These are phyloP conservation scores for Solidago caesia DNA, from an alignment of 129 eudicot species.

Conservation along the genomic window DNA sequence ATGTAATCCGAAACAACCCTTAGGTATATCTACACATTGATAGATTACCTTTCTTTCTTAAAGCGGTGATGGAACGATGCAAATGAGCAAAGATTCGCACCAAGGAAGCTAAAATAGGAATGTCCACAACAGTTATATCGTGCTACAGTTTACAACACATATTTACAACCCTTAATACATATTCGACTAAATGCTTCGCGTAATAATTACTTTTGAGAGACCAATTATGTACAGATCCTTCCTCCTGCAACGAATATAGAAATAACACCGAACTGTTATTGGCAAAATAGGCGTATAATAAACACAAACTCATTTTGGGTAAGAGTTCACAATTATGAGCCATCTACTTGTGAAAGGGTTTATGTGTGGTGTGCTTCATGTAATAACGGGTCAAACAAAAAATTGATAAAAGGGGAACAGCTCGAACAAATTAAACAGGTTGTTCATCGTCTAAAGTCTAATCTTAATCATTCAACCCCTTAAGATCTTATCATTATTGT, in stretches of 20 bases:
- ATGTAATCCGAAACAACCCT: too few relatives aligned
- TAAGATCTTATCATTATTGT: too few relatives aligned
- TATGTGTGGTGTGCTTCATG: too few relatives aligned
- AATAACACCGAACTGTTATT: background rate
- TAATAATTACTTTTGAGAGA: constrained; percentile 20
- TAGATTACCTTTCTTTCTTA: too few relatives aligned
- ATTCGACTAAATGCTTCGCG: constrained; percentile 16
- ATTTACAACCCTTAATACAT: constrained; percentile 25
- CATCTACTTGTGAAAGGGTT: too few relatives aligned
- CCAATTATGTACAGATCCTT: constrained; percentile 32
- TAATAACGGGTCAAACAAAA: too few relatives aligned
- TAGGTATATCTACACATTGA: too few relatives aligned
- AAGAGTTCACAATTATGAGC: too few relatives aligned
- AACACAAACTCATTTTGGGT: background rate
- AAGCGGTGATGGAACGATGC: constrained; percentile 18
- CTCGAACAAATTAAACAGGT: too few relatives aligned
- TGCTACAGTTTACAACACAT: constrained; percentile 27
- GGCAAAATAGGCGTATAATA: background rate
- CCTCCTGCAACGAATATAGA: constrained; percentile 21
- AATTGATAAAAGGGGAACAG: too few relatives aligned
- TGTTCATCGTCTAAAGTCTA: too few relatives aligned
- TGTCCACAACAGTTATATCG: constrained; percentile 4
- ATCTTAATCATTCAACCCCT: too few relatives aligned
- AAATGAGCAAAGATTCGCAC: constrained; percentile 21
- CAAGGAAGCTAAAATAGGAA: constrained; percentile 5